phyloP scores from a whole-genome alignment of 2,329 filamentous ascomycete species.

The Ophiosphaerella korrae region DNA sequence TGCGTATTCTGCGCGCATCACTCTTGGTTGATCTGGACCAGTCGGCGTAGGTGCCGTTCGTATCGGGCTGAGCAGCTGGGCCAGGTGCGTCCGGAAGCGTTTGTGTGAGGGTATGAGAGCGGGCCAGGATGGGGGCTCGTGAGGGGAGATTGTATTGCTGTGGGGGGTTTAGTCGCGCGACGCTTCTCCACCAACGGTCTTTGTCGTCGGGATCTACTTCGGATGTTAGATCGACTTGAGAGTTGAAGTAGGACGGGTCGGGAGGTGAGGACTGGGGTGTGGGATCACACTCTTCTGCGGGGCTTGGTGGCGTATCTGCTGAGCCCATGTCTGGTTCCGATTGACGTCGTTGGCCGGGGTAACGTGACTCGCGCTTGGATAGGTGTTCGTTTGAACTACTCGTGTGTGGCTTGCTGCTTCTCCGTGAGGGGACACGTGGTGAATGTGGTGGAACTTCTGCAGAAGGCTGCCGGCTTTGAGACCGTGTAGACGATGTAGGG shows the following conservation, averaged over 20 bases:
- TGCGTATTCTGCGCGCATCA: background rate
- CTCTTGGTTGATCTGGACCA: background rate
- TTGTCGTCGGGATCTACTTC: constrained; percentile 23
- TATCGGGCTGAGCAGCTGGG: background rate
- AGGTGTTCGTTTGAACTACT: constrained; percentile 16
- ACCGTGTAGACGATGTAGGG: constrained; percentile 6
- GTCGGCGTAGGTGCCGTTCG: background rate
- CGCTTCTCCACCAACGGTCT: constrained; percentile 32
- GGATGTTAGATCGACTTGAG: constrained; percentile 23
- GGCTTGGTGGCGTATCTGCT: background rate
- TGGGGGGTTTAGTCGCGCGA: constrained; percentile 13
- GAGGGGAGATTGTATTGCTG: background rate
- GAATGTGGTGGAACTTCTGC: constrained; percentile 12
- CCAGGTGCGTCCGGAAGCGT: background rate
- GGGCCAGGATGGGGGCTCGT: background rate
- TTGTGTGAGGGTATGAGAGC: background rate
- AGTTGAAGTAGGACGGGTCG: constrained; percentile 14
- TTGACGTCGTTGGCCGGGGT: constrained; percentile 18
- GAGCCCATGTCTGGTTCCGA: constrained; percentile 8
- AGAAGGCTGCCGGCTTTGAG: constrained; percentile 12
- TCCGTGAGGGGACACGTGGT: constrained; percentile 17
- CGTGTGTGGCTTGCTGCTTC: constrained; percentile 21
- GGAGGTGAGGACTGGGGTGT: constrained; percentile 11
- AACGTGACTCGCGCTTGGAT: constrained; percentile 12
- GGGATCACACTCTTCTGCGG: constrained; percentile 21